A percentile compares a stretch with the other conserved stretches of the same genome.
These are phyloP conservation scores for Cyberlindnera lachancei DNA, from an alignment of 805 yeast genomes.

Conservation along the genomic window DNA sequence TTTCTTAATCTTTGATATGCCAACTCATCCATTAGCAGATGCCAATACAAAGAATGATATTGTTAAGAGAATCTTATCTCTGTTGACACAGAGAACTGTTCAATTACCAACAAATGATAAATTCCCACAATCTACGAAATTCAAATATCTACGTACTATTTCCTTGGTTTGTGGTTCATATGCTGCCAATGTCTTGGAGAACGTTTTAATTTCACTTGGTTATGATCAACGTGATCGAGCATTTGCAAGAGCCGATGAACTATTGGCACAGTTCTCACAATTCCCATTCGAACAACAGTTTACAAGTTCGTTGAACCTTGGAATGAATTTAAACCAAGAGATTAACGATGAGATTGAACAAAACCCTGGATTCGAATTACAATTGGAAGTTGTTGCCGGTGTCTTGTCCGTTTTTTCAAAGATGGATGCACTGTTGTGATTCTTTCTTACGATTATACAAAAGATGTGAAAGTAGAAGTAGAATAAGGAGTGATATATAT, in stretches of 20 bases:
- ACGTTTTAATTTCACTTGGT: constrained; percentile 65
- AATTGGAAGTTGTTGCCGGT: constrained; percentile 86
- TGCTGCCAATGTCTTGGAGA: constrained; percentile 95
- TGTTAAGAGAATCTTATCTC: constrained; percentile 58
- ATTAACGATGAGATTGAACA: constrained; percentile 37
- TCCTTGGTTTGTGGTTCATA: constrained; percentile 82
- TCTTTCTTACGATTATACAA: too few species aligned
- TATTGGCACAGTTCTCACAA: constrained; percentile 73
- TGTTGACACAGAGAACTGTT: constrained; percentile 68
- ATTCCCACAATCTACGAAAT: constrained; percentile 63
- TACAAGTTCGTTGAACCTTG: constrained; percentile 59
- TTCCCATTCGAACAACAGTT: constrained; percentile 70
- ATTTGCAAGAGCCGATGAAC: constrained; percentile 88
- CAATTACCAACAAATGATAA: constrained; percentile 48
- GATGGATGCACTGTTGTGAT: constrained; percentile 77
- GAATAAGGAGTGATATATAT: too few species aligned
- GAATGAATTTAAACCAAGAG: constrained; percentile 53
- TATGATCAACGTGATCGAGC: constrained; percentile 91
- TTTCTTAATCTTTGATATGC: constrained; percentile 94
- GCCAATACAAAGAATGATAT: constrained; percentile 76
- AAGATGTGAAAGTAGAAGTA: neutral
- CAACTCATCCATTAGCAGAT: constrained; percentile 95
- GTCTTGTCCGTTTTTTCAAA: constrained; percentile 84
- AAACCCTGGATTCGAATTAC: constrained; percentile 44
- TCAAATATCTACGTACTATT: constrained; percentile 67